Percentiles rank a stretch among this genome's conserved stretches.
Conservation (phyloP, 495 filamentous ascomycete genomes). For the Talaromyces borbonicus region DNA sequence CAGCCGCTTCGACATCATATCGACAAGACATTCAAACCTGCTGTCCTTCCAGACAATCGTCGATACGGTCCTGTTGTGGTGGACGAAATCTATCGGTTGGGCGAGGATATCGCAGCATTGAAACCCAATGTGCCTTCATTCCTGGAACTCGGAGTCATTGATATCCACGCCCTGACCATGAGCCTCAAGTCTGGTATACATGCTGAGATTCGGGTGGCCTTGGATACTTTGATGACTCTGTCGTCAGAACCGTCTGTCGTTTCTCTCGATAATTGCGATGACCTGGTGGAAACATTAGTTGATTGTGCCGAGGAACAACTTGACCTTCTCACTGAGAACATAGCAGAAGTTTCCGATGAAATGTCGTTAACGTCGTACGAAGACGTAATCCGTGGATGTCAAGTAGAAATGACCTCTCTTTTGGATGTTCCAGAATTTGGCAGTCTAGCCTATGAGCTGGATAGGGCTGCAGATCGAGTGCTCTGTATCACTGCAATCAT, state of each 20-base stretch:
- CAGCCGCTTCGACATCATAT: constrained; percentile 37
- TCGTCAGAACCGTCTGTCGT: constrained; percentile 53
- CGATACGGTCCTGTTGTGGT: constrained; percentile 58
- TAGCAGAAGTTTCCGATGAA: constrained; percentile 72
- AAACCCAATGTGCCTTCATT: constrained; percentile 65
- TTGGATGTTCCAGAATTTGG: constrained; percentile 65
- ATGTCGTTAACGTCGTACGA: constrained; percentile 78
- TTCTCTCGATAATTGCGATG: constrained; percentile 68
- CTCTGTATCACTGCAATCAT: constrained; percentile 88
- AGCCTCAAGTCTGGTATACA: constrained; percentile 88
- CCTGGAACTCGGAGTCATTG: constrained; percentile 75
- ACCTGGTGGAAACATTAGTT: constrained; percentile 75
- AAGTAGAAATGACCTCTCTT: constrained; percentile 56
- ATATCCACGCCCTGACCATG: constrained; percentile 85
- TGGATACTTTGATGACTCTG: constrained; percentile 72
- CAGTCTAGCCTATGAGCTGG: constrained; percentile 68
- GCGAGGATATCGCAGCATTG: constrained; percentile 49
- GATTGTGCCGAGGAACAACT: constrained; percentile 86
- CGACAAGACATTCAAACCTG: constrained; percentile 45
- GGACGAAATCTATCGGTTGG: constrained; percentile 48
- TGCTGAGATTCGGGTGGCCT: constrained; percentile 73
- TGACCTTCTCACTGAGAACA: constrained; percentile 67
- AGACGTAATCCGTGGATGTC: constrained; percentile 69
- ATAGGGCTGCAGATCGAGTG: constrained; percentile 75
- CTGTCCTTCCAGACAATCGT: constrained; percentile 42